phyloP scores from a whole-genome alignment of 306 rosid genomes.

The Dicorynia guianensis region DNA sequence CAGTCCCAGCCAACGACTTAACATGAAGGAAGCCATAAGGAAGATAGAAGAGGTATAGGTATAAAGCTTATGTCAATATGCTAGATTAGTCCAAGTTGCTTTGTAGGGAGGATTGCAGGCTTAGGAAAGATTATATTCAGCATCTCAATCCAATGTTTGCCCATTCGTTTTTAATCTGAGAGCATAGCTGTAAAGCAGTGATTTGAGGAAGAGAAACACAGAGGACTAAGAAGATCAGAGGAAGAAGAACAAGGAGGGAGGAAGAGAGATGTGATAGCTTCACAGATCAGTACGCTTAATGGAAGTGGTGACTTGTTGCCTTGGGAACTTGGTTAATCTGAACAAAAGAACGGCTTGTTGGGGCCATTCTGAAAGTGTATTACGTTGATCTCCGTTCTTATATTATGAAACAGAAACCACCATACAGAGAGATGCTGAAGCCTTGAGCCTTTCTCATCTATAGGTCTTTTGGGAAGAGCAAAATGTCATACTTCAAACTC shows the following conservation, averaged over 20 bases:
- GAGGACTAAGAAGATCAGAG: background rate
- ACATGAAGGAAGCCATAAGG: conserved; percentile 73
- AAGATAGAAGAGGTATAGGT: conserved; percentile 68
- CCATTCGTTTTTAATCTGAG: conserved; percentile 31
- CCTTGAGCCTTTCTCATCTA: conserved; percentile 24
- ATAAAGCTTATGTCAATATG: conserved; percentile 34
- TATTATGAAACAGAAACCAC: conserved; percentile 24
- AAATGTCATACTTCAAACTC: conserved; percentile 26
- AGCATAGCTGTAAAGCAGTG: conserved; percentile 4
- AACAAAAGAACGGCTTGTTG: background rate
- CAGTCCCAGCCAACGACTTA: conserved; percentile 61
- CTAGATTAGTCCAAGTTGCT: conserved; percentile 38
- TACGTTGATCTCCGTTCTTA: background rate
- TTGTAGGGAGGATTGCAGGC: conserved; percentile 41
- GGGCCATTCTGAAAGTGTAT: background rate
- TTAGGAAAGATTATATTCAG: conserved; percentile 21
- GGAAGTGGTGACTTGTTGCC: conserved; percentile 20
- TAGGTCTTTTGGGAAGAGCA: conserved; percentile 14
- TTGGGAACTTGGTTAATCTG: background rate
- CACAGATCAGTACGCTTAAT: background rate
- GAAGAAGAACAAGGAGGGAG: conserved; percentile 9
- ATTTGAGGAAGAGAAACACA: background rate
- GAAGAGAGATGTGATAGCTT: conserved; percentile 10
- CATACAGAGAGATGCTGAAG: conserved; percentile 15
- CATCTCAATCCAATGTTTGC: conserved; percentile 28